These are phyloP conservation scores for Salix udensis DNA, from an alignment of 345 rosid genomes.

Conservation along the genomic window DNA sequence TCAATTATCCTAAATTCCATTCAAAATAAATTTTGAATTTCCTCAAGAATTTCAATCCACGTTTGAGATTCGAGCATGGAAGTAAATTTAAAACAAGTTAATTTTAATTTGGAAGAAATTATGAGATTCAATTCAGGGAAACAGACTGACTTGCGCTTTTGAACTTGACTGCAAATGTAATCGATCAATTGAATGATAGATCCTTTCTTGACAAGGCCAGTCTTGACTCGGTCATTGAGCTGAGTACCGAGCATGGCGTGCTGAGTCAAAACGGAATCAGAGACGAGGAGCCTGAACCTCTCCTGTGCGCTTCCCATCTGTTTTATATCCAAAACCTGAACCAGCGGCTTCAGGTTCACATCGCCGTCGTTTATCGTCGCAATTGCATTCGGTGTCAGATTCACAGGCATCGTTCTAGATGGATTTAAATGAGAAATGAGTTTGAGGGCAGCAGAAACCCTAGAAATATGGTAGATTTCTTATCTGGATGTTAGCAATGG, in stretches of 20 bases:
- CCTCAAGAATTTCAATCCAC: background rate
- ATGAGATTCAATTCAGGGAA: background rate
- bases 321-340: conserved; percentile 73
- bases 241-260: conserved; percentile 80
- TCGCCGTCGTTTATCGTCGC: conserved; percentile 62
- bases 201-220: conserved; percentile 57
- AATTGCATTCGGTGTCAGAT: conserved; percentile 67
- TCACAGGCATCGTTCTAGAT: conserved; percentile 51
- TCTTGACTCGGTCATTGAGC: conserved; percentile 68
- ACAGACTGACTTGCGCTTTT: conserved; percentile 55
- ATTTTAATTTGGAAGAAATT: background rate
- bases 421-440: background rate
- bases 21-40: background rate
- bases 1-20: background rate
- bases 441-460: background rate
- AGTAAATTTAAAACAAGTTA: background rate
- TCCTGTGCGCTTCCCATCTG: conserved; percentile 56
- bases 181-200: conserved; percentile 82
- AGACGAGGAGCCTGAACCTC: conserved; percentile 66
- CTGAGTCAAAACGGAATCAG: conserved; percentile 62
- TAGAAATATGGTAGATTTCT: background rate
- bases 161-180: conserved; percentile 72
- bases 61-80: background rate
- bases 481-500: background rate
- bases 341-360: conserved; percentile 70